Conservation (phyloP, 495 filamentous ascomycete genomes). For the Penicillium macrosclerotiorum region DNA sequence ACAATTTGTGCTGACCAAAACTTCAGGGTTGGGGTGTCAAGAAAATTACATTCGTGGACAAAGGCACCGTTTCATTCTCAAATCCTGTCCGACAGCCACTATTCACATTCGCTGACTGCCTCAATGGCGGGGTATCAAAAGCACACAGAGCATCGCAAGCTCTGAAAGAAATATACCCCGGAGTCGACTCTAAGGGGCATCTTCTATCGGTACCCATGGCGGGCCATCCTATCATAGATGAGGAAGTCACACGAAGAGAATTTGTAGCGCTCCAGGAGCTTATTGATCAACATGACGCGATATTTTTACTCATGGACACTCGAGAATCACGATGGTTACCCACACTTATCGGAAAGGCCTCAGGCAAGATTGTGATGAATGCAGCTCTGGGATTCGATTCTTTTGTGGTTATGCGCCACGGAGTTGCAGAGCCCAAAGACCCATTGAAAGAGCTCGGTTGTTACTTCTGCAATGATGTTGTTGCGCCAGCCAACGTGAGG, state of each 20-base stretch:
- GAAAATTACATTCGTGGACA: constrained; percentile 95
- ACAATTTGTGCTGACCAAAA: background rate
- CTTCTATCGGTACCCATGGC: constrained; percentile 89
- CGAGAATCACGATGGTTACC: constrained; percentile 93
- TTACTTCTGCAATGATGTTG: constrained; percentile 98
- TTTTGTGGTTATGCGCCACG: constrained; percentile 96
- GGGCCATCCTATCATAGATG: constrained; percentile 80
- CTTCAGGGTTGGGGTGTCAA: constrained; percentile 86
- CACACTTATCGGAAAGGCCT: constrained; percentile 94
- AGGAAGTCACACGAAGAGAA: constrained; percentile 61
- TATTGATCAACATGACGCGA: constrained; percentile 83
- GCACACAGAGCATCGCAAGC: constrained; percentile 78
- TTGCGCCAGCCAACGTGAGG: constrained; percentile 89
- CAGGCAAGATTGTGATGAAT: constrained; percentile 93
- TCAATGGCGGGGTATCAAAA: constrained; percentile 81
- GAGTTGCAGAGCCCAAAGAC: constrained; percentile 47
- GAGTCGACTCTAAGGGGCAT: constrained; percentile 75
- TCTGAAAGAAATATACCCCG: constrained; percentile 84
- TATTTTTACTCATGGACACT: constrained; percentile 96
- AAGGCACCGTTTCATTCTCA: constrained; percentile 92
- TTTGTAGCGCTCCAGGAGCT: constrained; percentile 72
- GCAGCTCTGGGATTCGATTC: constrained; percentile 94
- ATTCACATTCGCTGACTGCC: constrained; percentile 85
- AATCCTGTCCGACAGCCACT: constrained; percentile 95
- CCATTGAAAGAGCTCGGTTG: constrained; percentile 68